Percentiles rank a stretch among this genome's conserved stretches.
Evolutionary conservation across 495 filamentous ascomycete species (phyloP).

Genomic region (Aspergillus bertholletiae): DNA sequence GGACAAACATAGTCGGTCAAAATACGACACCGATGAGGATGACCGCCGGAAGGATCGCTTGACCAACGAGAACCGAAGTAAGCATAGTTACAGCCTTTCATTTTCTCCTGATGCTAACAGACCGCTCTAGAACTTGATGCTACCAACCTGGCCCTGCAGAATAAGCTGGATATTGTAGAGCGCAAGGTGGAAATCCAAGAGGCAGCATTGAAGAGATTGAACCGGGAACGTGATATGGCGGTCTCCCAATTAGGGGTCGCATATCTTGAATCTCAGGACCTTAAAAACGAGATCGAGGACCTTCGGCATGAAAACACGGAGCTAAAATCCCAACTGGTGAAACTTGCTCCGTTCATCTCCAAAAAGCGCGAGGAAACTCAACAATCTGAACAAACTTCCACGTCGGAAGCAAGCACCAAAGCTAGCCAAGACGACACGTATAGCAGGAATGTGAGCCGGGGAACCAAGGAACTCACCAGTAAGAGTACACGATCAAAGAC

Average conservation of each 20-base stretch:
- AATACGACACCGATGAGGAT: slow-evolving; percentile 38
- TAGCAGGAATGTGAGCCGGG: slow-evolving; percentile 29
- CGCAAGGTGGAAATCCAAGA: slow-evolving; percentile 59
- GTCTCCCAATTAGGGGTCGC: slow-evolving; percentile 61
- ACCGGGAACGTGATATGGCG: slow-evolving; percentile 61
- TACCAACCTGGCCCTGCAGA: slow-evolving; percentile 53
- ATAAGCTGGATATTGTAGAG: slow-evolving; percentile 54
- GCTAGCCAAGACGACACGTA: slow-evolving; percentile 34
- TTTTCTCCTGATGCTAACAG: slow-evolving; percentile 3
- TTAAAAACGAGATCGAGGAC: slow-evolving; percentile 54
- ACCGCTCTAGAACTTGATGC: slow-evolving; percentile 51
- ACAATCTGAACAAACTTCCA: slow-evolving; percentile 28
- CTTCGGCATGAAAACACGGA: slow-evolving; percentile 47
- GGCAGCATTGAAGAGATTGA: slow-evolving; percentile 54
- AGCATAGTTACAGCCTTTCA: slow-evolving; percentile 16
- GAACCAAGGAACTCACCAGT: slow-evolving; percentile 31
- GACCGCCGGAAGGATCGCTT: slow-evolving; percentile 33
- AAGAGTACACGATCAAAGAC: slow-evolving; percentile 31
- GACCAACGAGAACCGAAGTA: slow-evolving; percentile 52
- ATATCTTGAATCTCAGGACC: slow-evolving; percentile 58
- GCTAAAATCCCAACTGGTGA: slow-evolving; percentile 40
- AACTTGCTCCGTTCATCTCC: slow-evolving; percentile 14
- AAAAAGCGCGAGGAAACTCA: slow-evolving; percentile 30
- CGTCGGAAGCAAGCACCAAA: slow-evolving; percentile 25
- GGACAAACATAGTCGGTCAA: slow-evolving; percentile 41